A percentile compares a stretch with the other conserved stretches of the same genome.
These are phyloP conservation scores for Leccinum truebloodii DNA, from an alignment of 768 basidiomycete species.

Conservation along the genomic window DNA sequence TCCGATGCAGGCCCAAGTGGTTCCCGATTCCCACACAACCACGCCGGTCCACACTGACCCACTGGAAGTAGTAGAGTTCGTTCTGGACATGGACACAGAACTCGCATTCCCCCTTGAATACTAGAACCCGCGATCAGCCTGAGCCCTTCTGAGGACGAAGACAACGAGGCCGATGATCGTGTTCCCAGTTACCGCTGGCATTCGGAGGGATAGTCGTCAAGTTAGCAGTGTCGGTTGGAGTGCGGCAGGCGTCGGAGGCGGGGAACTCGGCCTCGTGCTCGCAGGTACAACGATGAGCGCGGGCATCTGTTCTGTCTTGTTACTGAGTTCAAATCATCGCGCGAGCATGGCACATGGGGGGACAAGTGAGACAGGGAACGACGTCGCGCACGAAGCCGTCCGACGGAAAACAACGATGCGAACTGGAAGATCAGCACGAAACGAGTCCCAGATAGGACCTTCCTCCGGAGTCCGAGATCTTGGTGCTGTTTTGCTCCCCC, in stretches of 20 bases:
- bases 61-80: neutral
- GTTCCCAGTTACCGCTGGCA: neutral
- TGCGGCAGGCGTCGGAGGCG: no score
- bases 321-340: constrained; percentile 38
- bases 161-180: neutral
- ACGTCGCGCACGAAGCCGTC: neutral
- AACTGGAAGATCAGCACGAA: constrained; percentile 15
- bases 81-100: neutral
- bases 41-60: constrained; percentile 5
- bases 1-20: constrained; percentile 32
- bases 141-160: neutral
- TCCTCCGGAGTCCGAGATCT: no score
- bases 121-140: no score
- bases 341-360: neutral
- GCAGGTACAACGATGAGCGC: constrained; percentile 49
- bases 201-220: no score
- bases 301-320: constrained; percentile 67
- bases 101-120: neutral
- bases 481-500: constrained; percentile 38
- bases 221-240: no score
- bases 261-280: neutral
- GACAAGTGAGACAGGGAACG: neutral
- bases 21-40: constrained; percentile 26
- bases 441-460: no score
- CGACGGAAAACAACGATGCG: neutral